Evolutionary conservation across 2,329 filamentous ascomycete species (phyloP), one percentile per base, ranked within the genome.

Genomic region (Colletotrichum paranaense): DNA sequence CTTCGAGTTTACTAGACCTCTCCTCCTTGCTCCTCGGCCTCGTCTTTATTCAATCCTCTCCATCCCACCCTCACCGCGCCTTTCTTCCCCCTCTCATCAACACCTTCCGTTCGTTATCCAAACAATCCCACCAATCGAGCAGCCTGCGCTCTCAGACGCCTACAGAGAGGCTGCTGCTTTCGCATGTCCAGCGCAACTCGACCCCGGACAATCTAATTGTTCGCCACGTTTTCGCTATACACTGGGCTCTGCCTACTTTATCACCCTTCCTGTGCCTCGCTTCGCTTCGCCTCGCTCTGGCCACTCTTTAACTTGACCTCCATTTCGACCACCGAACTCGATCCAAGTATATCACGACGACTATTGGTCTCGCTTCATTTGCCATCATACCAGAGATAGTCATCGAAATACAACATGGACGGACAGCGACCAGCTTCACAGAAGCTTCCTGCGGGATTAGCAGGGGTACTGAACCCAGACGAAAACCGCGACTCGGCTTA

Each of bases 391-490:
- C 26, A n/a, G 9, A 26, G 35, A 62, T n/a, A 16, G 16, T n/a
- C 35, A 30, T 28, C 30, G 46, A 67, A 35, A 19, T 24, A 63
- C 65, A 72, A 16, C 59, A 73, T 73, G 72, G 73, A 69, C 52
- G 22, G 58, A 24, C 64, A 67, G 59, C 72, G 67, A 73, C 74
- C 67, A 53, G 77, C 78, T 60, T 82, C 84, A 55, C 85, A 86
- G 75, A 87, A 87, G 79, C 80, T 85, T 60, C 86, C 87, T 58
- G 81, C 84, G 16, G 87, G 85, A 57, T 79, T 89, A 74, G 86
- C 86, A 16, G 85, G 85, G n/a, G 85, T 89, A 6, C 80, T 89
- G 46, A 89, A 89, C 76, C 81, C 84, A 30, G 86, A 88, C 59
- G 85, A 87, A 30, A 83, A 88, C 74, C 81, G 83, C 72, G 84